A percentile compares a stretch with the other conserved stretches of the same genome.
Evolutionary conservation across 495 filamentous ascomycete species (phyloP).

Genomic region (Penicillium arizonense): DNA sequence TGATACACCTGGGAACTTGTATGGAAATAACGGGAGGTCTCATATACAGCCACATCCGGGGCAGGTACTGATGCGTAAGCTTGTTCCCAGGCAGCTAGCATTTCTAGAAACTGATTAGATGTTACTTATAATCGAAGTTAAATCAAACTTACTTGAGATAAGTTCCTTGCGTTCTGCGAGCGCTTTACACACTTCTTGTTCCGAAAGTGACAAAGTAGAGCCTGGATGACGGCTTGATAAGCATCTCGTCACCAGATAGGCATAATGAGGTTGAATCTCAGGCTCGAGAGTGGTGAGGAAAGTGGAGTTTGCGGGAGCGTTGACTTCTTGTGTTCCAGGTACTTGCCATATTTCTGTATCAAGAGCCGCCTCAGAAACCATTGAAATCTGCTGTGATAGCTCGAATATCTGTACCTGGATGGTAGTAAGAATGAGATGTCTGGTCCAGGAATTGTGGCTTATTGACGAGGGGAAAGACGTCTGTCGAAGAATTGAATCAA

Average conservation of each 20-base stretch:
- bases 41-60: not conserved
- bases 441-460: conserved; percentile 9
- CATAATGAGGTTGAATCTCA: not conserved
- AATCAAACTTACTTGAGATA: not conserved
- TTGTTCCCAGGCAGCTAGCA: conserved; percentile 1
- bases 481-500: not conserved
- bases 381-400: conserved; percentile 3
- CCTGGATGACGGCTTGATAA: not conserved
- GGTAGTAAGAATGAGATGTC: conserved; percentile 6
- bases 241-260: conserved; percentile 1
- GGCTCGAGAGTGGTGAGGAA: not conserved
- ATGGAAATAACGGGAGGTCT: conserved; percentile 3
- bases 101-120: not conserved
- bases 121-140: not conserved
- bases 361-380: not conserved
- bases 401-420: conserved; percentile 6
- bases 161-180: not conserved
- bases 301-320: not conserved
- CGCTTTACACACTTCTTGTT: not conserved
- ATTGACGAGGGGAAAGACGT: conserved; percentile 1
- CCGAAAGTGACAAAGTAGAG: not conserved
- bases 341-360: conserved; percentile 1
- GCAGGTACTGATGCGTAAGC: not conserved
- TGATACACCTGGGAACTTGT: not conserved
- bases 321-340: not conserved